A percentile compares a stretch with the other conserved stretches of the same genome.
These are phyloP conservation scores for Coemansia aciculifera DNA, from an alignment of 192 early-diverging fungal genomes.

Conservation along the genomic window DNA sequence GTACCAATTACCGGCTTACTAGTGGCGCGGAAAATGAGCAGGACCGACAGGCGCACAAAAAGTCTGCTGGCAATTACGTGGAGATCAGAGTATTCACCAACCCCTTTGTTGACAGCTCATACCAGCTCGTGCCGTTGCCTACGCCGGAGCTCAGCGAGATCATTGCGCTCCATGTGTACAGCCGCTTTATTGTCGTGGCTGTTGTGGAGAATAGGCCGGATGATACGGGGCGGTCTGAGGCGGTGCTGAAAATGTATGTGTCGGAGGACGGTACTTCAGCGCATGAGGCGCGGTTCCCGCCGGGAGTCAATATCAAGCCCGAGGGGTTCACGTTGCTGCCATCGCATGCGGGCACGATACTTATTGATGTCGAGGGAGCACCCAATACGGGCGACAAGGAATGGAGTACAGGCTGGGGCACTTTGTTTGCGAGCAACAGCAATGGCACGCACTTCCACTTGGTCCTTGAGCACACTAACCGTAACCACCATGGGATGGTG, in stretches of 20 bases:
- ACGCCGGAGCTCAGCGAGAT: conserved; percentile 26
- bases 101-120: conserved; percentile 24
- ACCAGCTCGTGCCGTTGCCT: conserved; percentile 20
- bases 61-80: conserved; percentile 59
- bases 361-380: conserved; percentile 77
- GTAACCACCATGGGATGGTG: conserved; percentile 69
- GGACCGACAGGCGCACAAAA: conserved; percentile 30
- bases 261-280: conserved; percentile 76
- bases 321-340: conserved; percentile 87
- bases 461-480: conserved; percentile 79
- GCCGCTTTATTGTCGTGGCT: conserved; percentile 45
- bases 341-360: conserved; percentile 72
- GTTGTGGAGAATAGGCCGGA: conserved; percentile 17
- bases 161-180: conserved; percentile 34
- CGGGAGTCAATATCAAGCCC: conserved; percentile 67
- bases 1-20: conserved; percentile 66
- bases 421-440: conserved; percentile 85
- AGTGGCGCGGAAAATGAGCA: conserved; percentile 54
- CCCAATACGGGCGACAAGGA: conserved; percentile 42
- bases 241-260: conserved; percentile 65
- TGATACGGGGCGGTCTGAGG: conserved; percentile 19
- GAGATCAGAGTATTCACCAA: conserved; percentile 65
- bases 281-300: conserved; percentile 80
- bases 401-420: conserved; percentile 46
- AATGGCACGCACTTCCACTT: conserved; percentile 79